Evolutionary conservation across 441 rosid species (phyloP).

Genomic region (Populus hybrid): DNA sequence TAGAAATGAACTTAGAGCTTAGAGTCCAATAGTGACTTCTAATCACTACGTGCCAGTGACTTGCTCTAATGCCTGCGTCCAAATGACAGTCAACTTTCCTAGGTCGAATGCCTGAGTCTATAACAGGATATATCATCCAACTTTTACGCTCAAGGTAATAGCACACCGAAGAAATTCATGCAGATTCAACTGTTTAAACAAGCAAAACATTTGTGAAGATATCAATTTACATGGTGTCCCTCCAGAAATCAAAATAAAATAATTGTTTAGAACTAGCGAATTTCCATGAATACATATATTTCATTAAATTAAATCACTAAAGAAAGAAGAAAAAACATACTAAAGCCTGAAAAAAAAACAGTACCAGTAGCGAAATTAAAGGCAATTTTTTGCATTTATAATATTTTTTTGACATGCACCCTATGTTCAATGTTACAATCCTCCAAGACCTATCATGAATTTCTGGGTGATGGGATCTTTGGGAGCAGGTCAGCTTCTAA

Average conservation of each 20-base stretch:
- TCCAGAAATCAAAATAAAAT: neutral
- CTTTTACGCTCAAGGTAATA: too few relatives aligned
- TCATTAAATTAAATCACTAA: neutral
- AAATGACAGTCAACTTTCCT: too few relatives aligned
- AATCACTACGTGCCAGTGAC: too few relatives aligned
- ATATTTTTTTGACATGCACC: neutral
- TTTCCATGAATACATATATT: neutral
- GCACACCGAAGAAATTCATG: neutral
- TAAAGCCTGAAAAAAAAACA: neutral
- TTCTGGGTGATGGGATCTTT: neutral
- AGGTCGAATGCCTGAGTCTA: too few relatives aligned
- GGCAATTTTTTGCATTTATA: neutral
- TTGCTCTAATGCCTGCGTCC: too few relatives aligned
- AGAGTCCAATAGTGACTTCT: too few relatives aligned
- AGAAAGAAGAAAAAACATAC: neutral
- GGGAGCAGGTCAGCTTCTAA: neutral
- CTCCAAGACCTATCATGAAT: neutral
- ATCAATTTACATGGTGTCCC: neutral
- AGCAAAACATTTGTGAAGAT: neutral
- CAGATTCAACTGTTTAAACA: neutral
- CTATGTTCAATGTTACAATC: neutral
- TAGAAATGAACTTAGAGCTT: too few relatives aligned
- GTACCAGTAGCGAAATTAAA: neutral
- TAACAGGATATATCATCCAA: too few relatives aligned
- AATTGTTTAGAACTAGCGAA: neutral